Evolutionary conservation across 2,329 filamentous ascomycete genomes (phyloP), one percentile per base, ranked within the genome.

Genomic region (Diaporthe ampelina): DNA sequence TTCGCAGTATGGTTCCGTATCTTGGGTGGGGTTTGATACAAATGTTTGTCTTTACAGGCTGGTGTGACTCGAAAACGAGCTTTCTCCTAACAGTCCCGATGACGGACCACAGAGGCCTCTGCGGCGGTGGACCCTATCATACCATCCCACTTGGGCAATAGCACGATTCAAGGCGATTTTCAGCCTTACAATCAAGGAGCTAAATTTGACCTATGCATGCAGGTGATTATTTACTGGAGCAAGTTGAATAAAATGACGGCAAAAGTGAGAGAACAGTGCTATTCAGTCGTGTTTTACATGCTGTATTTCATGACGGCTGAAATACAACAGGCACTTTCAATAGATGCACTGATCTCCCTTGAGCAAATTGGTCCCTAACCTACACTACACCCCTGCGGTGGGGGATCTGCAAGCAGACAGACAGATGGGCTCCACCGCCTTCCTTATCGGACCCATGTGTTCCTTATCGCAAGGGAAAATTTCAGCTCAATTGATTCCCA

Each of bases 81-180:
- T 73, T 75, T 75, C 59, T 63, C 43, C 65, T 43, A 70, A 37
- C 48, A 43, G 40, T 74, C 72, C 74, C 74, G 74, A 76, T 76
- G 74, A 76, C 74, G 74, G 74, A 76, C 72, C 67, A 50, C 29
- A 26, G 3, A 21, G 32, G n/a, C 48, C 63, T 40, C 48, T 54
- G 63, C 63, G 21, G 45, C 63, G 37, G 63, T 68, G 63, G 63
- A 54, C 63, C 63, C 63, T 26, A 26, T 40, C 63, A 48, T 54
- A 17, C 48, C n/a, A 54, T 68, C 32, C 63, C 32, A 37, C 29
- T 37, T 37, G 13, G 48, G 63, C 63, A n/a, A 54, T 37, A 40
- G 17, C 63, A 52, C 52, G 63, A 67, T 68, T 54, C 63, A 54
- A 52, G 63, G 24, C 19, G 8, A 26, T 7, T 37, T 29, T 40